phyloP scores from a whole-genome alignment of 495 filamentous ascomycete genomes.

The Aspergillus baeticus region DNA sequence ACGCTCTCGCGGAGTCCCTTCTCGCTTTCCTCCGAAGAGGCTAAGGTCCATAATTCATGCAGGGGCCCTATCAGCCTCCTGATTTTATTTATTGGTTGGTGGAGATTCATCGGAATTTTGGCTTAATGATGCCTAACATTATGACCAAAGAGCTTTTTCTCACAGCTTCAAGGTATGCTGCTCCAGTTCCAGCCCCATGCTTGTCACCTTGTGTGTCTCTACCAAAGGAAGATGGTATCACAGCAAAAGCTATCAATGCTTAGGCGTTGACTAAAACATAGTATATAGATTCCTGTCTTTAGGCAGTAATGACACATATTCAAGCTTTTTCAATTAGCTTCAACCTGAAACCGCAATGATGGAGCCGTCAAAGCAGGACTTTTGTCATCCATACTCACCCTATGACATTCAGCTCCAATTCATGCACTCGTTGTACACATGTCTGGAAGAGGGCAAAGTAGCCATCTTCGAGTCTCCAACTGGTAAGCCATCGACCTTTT shows the following conservation, averaged over 20 bases:
- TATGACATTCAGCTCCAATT: slow-evolving; percentile 89
- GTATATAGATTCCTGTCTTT: neutral
- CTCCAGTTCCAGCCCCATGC: neutral
- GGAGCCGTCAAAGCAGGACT: slow-evolving; percentile 48
- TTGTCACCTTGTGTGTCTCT: neutral
- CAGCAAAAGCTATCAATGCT: neutral
- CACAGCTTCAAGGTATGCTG: neutral
- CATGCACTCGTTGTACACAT: slow-evolving; percentile 83
- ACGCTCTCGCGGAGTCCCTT: neutral
- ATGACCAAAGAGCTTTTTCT: too few relatives aligned
- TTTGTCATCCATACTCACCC: slow-evolving; percentile 89
- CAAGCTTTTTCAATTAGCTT: neutral
- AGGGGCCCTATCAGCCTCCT: neutral
- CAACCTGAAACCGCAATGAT: slow-evolving; percentile 11
- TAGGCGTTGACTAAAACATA: neutral
- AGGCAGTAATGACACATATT: neutral
- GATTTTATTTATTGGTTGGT: neutral
- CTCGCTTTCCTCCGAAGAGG: neutral
- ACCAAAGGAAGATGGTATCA: neutral
- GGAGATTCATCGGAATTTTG: neutral
- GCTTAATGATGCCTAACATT: too few relatives aligned
- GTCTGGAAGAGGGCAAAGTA: slow-evolving; percentile 75
- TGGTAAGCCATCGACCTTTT: slow-evolving; percentile 40
- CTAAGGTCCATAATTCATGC: neutral
- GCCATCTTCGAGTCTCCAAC: slow-evolving; percentile 95